Base-by-base conservation (phyloP, 371 early-diverging fungal species). In the Zychaea mexicana region DNA sequence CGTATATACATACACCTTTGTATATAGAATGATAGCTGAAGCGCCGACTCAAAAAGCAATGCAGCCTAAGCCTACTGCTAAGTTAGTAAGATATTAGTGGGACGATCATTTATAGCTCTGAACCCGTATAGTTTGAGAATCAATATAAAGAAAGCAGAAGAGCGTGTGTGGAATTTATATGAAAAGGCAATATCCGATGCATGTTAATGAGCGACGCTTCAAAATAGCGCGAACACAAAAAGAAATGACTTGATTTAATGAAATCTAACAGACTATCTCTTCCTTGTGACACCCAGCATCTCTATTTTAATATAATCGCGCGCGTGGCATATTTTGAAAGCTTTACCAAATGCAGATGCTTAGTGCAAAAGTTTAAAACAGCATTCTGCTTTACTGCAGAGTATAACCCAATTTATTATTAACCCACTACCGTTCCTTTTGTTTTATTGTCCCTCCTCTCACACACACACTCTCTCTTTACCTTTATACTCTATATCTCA, bases 341-440 rank as follows among this genome's bases (percentile, higher is more conserved):
- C 49, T 24, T 49, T 49, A 49, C 49, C 22, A 49, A 49, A 49
- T 24, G 49, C 21, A 49, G 49, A 49, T 24, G 13, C n/a, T 42
- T n/a, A 17, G 42, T 42, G 42, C n/a, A 49, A 49, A 49, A 61
- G 56, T 33, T 33, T 56, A 28, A 56, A 56, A 33, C 15, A 54
- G n/a, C 22, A n/a, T 33, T 21, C 30, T 8, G 56, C 27, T 56
- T 56, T 33, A 30, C 36, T 36, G 5, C 36, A 30, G 4, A 12
- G n/a, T 12, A n/a, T 12, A 42, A 42, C 42, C n/a, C n/a, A 15
- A 17, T 17, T 42, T 42, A 42, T 42, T 12, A 42, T 42, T 42
- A 42, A 17, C n/a, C n/a, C 15, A 42, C n/a, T 42, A 3, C 42
- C 13, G 13, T 17, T 42, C 12, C 32, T 24, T 56, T 24, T 56